Evolutionary conservation across 1,139 yeast species (phyloP), one percentile per base, ranked within the genome.

Genomic region (Suhomyces chickasaworum): DNA sequence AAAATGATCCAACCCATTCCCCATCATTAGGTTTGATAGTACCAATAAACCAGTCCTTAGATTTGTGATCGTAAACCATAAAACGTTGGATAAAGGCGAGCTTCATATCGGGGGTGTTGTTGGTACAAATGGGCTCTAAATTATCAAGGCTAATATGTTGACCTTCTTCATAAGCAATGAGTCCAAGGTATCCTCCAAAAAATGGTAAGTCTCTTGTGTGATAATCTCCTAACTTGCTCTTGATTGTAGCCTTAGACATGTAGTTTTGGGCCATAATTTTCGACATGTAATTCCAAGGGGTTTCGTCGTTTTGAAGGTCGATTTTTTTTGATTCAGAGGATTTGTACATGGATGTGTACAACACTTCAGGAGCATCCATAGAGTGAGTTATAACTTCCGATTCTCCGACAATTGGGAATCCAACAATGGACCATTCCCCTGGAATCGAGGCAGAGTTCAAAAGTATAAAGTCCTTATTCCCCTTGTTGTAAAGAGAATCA

Each of bases 391-490:
- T 72, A 1, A 84, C 79, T 16, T 75, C 75, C 1, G 95, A 83
- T 27, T 64, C 60, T 0, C 69, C 71, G 1, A 54, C 53, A 12
- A 75, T 76, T 0, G 95, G 89, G 1, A 89, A 57, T 0, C 96
- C 97, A 46, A 93, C 78, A 9, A 93, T 83, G 0, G 96, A 83
- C 93, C 95, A 89, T 49, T 83, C 77, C 0, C 98, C 97, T 0
- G 96, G 96, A 10, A 68, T 59, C 0, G 90, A 76, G 0, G 95
- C 93, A 1, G 95, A 86, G 57, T 88, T 86, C 34, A 89, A 71
- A 10, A 88, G 65, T 7, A 83, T 60, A 52, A 85, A 81, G 38
- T 83, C 43, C 4, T 52, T 42, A 3, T 52, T 48, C 0, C 49
- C 52, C 12, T 60, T 56, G 0, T 53, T 44, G 17, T 60, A 50